These are phyloP conservation scores for Podospora australis DNA, from an alignment of 495 filamentous ascomycete species.

Conservation along the genomic window DNA sequence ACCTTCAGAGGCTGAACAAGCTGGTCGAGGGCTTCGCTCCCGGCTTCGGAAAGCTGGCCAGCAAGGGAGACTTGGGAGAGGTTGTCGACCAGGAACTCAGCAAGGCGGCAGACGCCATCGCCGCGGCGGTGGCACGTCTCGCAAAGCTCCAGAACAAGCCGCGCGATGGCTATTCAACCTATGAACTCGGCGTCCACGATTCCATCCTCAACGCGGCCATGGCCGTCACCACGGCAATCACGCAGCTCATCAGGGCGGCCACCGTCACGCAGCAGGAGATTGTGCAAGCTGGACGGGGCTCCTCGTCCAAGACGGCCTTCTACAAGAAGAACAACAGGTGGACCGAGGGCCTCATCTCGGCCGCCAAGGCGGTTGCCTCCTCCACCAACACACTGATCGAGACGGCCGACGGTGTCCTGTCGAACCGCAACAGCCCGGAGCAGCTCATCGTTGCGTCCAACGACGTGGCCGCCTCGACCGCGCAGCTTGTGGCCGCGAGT, in stretches of 20 bases:
- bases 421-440: constrained; percentile 83
- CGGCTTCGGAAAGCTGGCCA: constrained; percentile 69
- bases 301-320: constrained; percentile 84
- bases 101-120: constrained; percentile 93
- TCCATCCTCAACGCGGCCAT: constrained; percentile 89
- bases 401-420: constrained; percentile 93
- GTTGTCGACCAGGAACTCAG: constrained; percentile 85
- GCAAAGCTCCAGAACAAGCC: constrained; percentile 90
- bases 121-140: constrained; percentile 80
- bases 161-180: constrained; percentile 89
- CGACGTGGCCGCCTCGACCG: constrained; percentile 90
- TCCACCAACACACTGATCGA: constrained; percentile 95
- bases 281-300: constrained; percentile 87
- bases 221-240: constrained; percentile 94
- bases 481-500: constrained; percentile 90
- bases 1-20: constrained; percentile 86
- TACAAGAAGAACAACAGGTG: constrained; percentile 98
- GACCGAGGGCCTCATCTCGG: constrained; percentile 96
- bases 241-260: constrained; percentile 91
- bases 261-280: constrained; percentile 94
- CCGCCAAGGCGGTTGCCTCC: constrained; percentile 87
- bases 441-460: constrained; percentile 97
- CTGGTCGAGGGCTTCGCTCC: constrained; percentile 85
- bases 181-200: constrained; percentile 91
- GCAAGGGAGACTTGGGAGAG: constrained; percentile 84